Base-by-base conservation (phyloP, 2,329 filamentous ascomycete species). In the Meredithiella fracta region DNA sequence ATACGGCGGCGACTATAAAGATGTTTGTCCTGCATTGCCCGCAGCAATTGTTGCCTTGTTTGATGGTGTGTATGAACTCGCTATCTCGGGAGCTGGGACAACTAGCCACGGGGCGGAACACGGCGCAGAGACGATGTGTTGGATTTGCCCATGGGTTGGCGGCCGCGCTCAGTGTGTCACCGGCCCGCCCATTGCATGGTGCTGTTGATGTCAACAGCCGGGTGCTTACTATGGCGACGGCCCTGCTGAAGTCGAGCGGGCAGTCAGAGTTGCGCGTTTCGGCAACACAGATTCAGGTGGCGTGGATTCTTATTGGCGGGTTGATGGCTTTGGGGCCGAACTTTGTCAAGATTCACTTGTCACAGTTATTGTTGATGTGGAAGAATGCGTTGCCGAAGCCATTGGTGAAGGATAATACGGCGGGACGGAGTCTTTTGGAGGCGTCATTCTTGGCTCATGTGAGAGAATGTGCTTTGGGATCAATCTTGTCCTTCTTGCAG, bases 311-410 rank as follows among this genome's bases (percentile, higher is more conserved):
- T 57, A 94, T 98, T 50, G 92, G 94, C 38, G 92, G 94, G 0
- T 72, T 98, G 55, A 97, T 97, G 91, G 89, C 90, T 0, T 76
- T 98, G 0, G 92, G 92, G 0, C 91, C 92, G 3, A 97, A 95
- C 67, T 98, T 98, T 67, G 91, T 97, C 68, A 98, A 98, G 70
- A 97, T 97, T 23, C 92, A 98, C 68, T 76, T 98, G 6, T 91
- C 90, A 1, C 92, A 98, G 65, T 75, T 98, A 22, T 80, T 98
- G 56, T 72, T 98, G 7, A 73, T 98, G 5, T 98, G 92, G 92
- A 95, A 95, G 68, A 98, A 97, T 67, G 91, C 92, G 0, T 75
- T 98, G 9, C 91, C 94, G 0, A 95, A 94, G 64, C 91, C 94
- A 4, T 70, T 97, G n/a, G 83, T 88, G 34, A 94, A 89, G 66